phyloP scores from a whole-genome alignment of 139 green algal species.

The Bryopsis sp. region DNA sequence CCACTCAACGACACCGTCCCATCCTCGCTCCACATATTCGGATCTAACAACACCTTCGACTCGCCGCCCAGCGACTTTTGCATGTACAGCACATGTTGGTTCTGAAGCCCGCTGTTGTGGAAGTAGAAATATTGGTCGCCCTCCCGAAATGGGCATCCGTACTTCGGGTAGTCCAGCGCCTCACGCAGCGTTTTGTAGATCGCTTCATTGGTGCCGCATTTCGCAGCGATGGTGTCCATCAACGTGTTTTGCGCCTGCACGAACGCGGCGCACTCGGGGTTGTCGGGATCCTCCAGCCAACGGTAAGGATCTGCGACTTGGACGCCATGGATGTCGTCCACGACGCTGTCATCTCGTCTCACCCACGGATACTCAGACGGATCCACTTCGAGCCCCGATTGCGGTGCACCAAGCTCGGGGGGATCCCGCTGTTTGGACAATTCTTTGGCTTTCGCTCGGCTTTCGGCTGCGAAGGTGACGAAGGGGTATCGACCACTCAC shows the following conservation, averaged over 20 bases:
- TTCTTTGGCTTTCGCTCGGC: background rate
- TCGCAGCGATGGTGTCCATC: constrained; percentile 51
- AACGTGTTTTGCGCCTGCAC: constrained; percentile 76
- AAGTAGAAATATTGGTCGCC: constrained; percentile 66
- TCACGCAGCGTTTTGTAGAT: constrained; percentile 42
- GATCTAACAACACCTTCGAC: constrained; percentile 69
- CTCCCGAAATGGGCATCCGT: constrained; percentile 23
- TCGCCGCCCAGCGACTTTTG: constrained; percentile 39
- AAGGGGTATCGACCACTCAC: background rate
- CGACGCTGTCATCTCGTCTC: constrained; percentile 48
- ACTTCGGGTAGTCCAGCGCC: constrained; percentile 72
- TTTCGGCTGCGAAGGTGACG: too few species aligned
- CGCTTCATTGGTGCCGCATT: constrained; percentile 47
- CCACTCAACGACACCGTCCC: constrained; percentile 48
- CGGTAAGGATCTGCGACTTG: constrained; percentile 62
- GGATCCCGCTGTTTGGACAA: background rate
- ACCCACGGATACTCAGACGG: constrained; percentile 47
- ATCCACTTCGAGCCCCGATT: constrained; percentile 36
- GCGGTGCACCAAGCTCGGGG: constrained; percentile 33
- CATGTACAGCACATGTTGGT: constrained; percentile 72
- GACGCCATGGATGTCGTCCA: constrained; percentile 61
- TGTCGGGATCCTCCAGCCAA: constrained; percentile 85
- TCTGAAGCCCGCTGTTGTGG: constrained; percentile 80
- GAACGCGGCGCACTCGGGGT: constrained; percentile 59
- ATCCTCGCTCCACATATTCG: constrained; percentile 72